Evolutionary conservation across 2,329 filamentous ascomycete species (phyloP).

Genomic region (Fusarium tuaranense): DNA sequence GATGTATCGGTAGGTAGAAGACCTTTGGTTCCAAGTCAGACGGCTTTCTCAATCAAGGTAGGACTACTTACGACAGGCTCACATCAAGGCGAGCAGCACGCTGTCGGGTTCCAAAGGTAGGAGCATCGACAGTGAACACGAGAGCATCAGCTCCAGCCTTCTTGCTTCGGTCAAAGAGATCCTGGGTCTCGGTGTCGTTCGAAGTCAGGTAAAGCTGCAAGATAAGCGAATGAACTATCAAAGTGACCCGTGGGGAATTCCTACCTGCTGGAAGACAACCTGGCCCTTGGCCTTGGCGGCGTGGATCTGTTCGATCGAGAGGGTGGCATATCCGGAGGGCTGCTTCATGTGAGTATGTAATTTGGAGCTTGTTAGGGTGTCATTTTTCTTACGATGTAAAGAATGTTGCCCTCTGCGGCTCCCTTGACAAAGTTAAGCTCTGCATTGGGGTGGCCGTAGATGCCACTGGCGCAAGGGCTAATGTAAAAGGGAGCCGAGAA

Average conservation of each 20-base stretch:
- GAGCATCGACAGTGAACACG: slow-evolving; percentile 51
- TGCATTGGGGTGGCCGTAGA: slow-evolving; percentile 55
- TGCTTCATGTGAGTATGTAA: not conserved
- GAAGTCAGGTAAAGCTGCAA: slow-evolving; percentile 21
- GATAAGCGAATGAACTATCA: not conserved
- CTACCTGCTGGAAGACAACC: slow-evolving; percentile 50
- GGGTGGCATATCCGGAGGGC: slow-evolving; percentile 39
- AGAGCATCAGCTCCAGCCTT: slow-evolving; percentile 47
- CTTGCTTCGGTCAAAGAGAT: slow-evolving; percentile 44
- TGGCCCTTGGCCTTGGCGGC: slow-evolving; percentile 48
- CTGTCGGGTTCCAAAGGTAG: slow-evolving; percentile 50
- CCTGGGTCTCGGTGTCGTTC: slow-evolving; percentile 46
- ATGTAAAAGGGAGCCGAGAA: slow-evolving; percentile 65
- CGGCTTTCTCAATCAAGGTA: not conserved
- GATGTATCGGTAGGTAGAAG: slow-evolving; percentile 25
- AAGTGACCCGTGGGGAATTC: not conserved
- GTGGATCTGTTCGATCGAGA: slow-evolving; percentile 50
- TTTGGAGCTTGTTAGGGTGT: not conserved
- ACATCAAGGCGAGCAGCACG: slow-evolving; percentile 51
- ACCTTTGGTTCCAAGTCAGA: not conserved
- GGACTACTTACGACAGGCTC: slow-evolving; percentile 14
- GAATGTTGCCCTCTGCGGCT: slow-evolving; percentile 57
- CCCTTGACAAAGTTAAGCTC: slow-evolving; percentile 61
- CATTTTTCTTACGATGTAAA: slow-evolving; percentile 55
- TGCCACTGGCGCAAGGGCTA: slow-evolving; percentile 57